Percentiles rank a stretch among this genome's conserved stretches.
Evolutionary conservation across 306 rosid species (phyloP).

Genomic region (Medicago truncatula): MtrunA17r5.0-ANR NC_053049.1:12982001-12982500

Average conservation of each 20-base stretch:
- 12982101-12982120: background rate
- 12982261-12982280: constrained; percentile 87
- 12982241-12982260: constrained; percentile 98
- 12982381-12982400: too few relatives aligned
- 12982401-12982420: too few relatives aligned
- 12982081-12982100: constrained; percentile 16
- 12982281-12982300: constrained; percentile 86
- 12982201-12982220: constrained; percentile 66
- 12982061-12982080: background rate
- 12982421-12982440: too few relatives aligned
- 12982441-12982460: too few relatives aligned
- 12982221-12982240: constrained; percentile 83
- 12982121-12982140: background rate
- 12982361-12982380: too few relatives aligned
- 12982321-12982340: constrained; percentile 53
- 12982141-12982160: background rate
- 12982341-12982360: too few relatives aligned
- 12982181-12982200: constrained; percentile 79
- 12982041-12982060: constrained; percentile 20
- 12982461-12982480: too few relatives aligned
- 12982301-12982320: constrained; percentile 97
- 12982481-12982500: too few relatives aligned
- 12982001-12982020: background rate
- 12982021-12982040: background rate
- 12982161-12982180: constrained; percentile 54